phyloP scores from a whole-genome alignment of 2,329 filamentous ascomycete species.

The Gaeumannomyces tritici region DNA sequence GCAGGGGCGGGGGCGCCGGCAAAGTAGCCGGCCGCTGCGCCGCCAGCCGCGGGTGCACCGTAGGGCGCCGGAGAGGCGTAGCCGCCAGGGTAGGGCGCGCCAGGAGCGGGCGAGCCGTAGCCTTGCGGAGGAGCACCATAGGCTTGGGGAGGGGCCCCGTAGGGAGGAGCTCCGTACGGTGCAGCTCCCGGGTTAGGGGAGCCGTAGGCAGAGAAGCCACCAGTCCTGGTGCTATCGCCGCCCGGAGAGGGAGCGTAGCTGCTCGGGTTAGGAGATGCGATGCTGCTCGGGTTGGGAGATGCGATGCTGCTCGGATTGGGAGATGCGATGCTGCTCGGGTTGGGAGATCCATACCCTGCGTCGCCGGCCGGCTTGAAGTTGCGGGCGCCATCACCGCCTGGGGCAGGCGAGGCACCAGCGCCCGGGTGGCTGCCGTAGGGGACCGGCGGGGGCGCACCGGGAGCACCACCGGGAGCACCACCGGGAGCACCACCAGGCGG shows the following conservation, averaged over 20 bases:
- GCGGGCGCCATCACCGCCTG: not conserved
- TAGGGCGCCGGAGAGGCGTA: not conserved
- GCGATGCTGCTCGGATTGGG: no score
- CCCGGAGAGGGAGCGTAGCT: not conserved
- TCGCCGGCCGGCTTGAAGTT: not conserved
- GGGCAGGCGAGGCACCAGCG: not conserved
- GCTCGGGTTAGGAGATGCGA: not conserved
- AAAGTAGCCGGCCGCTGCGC: not conserved
- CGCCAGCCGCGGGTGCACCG: not conserved
- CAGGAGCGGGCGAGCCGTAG: not conserved
- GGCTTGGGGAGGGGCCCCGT: not conserved
- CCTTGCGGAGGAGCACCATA: not conserved
- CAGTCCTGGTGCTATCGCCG: not conserved
- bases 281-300: no score
- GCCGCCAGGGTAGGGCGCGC: not conserved
- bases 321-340: not conserved
- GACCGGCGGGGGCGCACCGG: not conserved
- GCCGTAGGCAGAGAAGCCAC: not conserved
- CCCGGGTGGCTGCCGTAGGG: slow-evolving; percentile 1
- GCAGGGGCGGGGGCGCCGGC: not conserved
- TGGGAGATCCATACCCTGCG: not conserved
- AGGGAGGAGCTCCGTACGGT: not conserved
- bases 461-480: not conserved
- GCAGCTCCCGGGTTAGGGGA: not conserved
- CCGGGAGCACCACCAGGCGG: no score